Evolutionary conservation across 257 asterid genomes (phyloP).

Genomic region (Linaria vulgaris): DNA sequence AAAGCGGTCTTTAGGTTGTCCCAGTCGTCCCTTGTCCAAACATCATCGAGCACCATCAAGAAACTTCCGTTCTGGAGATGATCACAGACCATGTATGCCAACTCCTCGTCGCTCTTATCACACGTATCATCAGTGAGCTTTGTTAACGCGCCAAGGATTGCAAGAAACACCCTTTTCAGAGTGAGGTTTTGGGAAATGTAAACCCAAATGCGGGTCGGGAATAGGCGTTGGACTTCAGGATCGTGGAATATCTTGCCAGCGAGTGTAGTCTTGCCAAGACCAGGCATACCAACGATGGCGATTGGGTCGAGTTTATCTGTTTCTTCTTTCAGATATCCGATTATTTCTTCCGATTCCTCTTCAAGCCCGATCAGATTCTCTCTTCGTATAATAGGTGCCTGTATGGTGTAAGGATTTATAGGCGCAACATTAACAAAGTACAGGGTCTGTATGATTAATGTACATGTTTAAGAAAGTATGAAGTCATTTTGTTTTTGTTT

Average conservation of each 20-base stretch:
- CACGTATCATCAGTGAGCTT: conserved; percentile 8
- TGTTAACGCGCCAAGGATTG: conserved; percentile 10
- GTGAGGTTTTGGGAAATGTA: conserved; percentile 3
- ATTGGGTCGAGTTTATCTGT: conserved; percentile 20
- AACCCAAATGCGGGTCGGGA: conserved; percentile 25
- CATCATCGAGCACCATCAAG: conserved; percentile 30
- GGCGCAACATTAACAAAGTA: too few relatives aligned
- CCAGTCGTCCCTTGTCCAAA: conserved; percentile 31
- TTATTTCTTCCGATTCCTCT: too few relatives aligned
- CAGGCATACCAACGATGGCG: conserved; percentile 29
- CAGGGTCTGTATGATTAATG: too few relatives aligned
- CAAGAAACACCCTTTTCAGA: conserved; percentile 20
- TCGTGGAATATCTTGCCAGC: conserved; percentile 25
- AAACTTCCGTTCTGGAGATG: conserved; percentile 19
- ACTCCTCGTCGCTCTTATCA: conserved; percentile 20
- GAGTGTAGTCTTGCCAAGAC: conserved; percentile 28
- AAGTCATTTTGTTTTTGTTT: too few relatives aligned
- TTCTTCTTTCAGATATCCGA: conserved; percentile 17
- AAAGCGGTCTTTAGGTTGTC: conserved; percentile 21
- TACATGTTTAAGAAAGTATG: too few relatives aligned
- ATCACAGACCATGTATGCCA: conserved; percentile 19
- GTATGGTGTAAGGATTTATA: too few relatives aligned
- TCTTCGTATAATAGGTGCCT: too few relatives aligned
- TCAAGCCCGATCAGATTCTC: too few relatives aligned
- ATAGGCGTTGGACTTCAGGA: conserved; percentile 21